A percentile compares a stretch with the other conserved stretches of the same genome.
phyloP scores from a whole-genome alignment of 805 yeast species.

The Isabelozyma heimii region DNA sequence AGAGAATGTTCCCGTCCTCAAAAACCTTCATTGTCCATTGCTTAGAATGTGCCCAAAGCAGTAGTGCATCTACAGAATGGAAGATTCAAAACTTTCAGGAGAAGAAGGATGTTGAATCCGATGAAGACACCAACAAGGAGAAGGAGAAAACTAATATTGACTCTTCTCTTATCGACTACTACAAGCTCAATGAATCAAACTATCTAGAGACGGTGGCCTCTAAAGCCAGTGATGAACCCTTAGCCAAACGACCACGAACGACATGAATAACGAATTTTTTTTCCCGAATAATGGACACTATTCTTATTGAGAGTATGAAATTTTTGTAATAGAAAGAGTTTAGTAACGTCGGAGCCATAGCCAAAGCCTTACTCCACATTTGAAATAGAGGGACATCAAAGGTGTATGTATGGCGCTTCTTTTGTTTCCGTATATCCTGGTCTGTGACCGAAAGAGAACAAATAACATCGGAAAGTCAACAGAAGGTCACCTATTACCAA shows the following conservation, averaged over 20 bases:
- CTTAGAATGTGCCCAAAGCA: constrained; percentile 51
- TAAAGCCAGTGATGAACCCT: not conserved
- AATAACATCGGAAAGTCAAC: no score
- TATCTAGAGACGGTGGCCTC: not conserved
- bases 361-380: no score
- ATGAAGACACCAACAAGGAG: not conserved
- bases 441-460: no score
- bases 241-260: not conserved
- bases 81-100: constrained; percentile 2
- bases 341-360: no score
- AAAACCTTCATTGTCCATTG: constrained; percentile 65
- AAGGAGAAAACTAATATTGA: not conserved
- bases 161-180: not conserved
- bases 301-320: no score
- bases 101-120: not conserved
- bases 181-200: not conserved
- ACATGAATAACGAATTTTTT: not conserved
- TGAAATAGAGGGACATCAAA: no score
- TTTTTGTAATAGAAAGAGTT: no score
- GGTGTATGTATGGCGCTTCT: no score
- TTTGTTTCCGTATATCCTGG: no score
- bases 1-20: constrained; percentile 50
- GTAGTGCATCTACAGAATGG: constrained; percentile 20
- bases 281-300: no score
- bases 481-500: no score